Base-by-base conservation (phyloP, 1,284 basidiomycete genomes). In the Boletus mariae region DNA sequence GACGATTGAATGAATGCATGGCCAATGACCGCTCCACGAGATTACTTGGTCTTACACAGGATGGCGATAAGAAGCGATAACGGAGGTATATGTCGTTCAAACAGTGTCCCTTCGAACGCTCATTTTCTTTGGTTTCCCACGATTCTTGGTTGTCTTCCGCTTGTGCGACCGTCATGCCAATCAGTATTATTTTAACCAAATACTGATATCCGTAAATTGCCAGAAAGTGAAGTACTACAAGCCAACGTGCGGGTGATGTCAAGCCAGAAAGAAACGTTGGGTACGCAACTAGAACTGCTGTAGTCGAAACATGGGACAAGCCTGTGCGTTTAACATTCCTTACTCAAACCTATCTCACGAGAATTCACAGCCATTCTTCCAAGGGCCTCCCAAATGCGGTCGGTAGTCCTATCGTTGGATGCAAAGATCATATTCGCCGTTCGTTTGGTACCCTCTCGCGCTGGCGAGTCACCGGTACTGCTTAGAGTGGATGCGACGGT, bases 301-400 rank as follows among this genome's bases (percentile, higher is more conserved):
- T 17, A 26, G 34, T 35, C 29, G 9, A 31, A 31, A 31, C 11
- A 11, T 12, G 10, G 29, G 10, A 17, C 15, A 15, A 5, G n/a
- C 17, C 35, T 8, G 15, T 37, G 35, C 35, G 38, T 20, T 15
- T 11, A 26, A 5, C 25, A 13, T 23, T n/a, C 42, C 35, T 13
- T 20, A 40, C 37, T 37, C 31, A 6, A 35, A 15, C 32, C 26
- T 23, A 31, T 42, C 48, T 63, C 45, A 53, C n/a, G 23, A 25
- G 59, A 45, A 48, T 59, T 56, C 20, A 68, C 56, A 8, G 23
- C 60, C 64, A 68, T 65, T 43, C 59, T 68, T 23, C 35, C 66
- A 35, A 68, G 42, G 7, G 55, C 62, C 49, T 59, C 57, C 56
- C 38, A 61, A 43, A 68, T 55, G 11, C 20, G 37, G 31, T 57